Base-by-base conservation (phyloP, 163 green algal species). In the Chlorella variabilis region DNA sequence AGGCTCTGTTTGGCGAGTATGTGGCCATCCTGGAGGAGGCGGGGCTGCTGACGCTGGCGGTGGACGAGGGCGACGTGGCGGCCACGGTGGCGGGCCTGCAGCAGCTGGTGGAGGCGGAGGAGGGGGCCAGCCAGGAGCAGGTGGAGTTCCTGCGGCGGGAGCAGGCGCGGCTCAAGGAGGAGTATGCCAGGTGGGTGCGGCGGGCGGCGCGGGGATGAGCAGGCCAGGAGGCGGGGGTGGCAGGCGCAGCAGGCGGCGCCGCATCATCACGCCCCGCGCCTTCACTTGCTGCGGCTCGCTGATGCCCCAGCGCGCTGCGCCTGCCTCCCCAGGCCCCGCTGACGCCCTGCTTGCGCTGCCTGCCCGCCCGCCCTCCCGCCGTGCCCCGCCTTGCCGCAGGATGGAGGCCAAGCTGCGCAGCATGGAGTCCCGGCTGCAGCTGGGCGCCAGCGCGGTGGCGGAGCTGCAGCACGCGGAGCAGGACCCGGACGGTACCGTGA, bases 381-480 rank as follows among this genome's bases (percentile, higher is more conserved):
- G n/a, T n/a, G n/a, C n/a, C n/a, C n/a, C n/a, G n/a, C n/a, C n/a
- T n/a, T n/a, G n/a, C n/a, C n/a, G 59, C 63, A 66, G 78, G 42
- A 84, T 87, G 83, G 68, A 84, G 61, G 41, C 48, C 65, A 87
- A 87, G 66, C 63, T 87, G 25, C 71, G 73, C 21, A 45, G 73
- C 38, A 85, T 87, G 77, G 83, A 87, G 77, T 36, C 73, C 29
- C 69, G 56, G 39, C 71, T 87, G 25, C 41, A 70, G 25, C 42
- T 81, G 75, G 73, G 65, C 13, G 81, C 36, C 68, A 36, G 31
- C 23, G 31, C 45, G 45, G 73, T 63, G 38, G 36, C 65, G 0
- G 56, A 58, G 15, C 51, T 78, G 51, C 31, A 58, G 54, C 25
- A 29, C 31, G 29, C 36, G 1, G 78, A 76, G 34, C n/a, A 70